phyloP scores from a whole-genome alignment of 805 yeast genomes.

The Ogataea philodendri region DNA sequence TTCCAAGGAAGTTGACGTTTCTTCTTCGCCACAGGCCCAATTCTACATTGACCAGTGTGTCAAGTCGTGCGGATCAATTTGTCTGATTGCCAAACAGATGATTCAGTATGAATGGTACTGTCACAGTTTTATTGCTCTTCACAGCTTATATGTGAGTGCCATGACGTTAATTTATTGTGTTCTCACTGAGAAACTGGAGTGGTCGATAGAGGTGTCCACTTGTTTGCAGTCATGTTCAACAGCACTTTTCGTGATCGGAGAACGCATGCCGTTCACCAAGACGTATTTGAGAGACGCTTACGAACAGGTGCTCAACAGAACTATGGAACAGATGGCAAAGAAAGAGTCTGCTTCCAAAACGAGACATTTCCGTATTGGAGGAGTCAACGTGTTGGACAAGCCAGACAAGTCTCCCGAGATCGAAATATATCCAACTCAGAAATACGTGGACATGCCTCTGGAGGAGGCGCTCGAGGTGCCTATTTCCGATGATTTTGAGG shows the following conservation, averaged over 20 bases:
- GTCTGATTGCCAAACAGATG: constrained; percentile 22
- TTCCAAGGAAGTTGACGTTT: constrained; percentile 11
- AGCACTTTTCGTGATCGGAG: constrained; percentile 25
- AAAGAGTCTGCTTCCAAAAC: constrained; percentile 5
- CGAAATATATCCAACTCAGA: not conserved
- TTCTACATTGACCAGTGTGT: constrained; percentile 22
- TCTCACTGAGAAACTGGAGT: constrained; percentile 20
- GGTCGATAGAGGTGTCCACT: constrained; percentile 24
- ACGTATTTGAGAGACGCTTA: constrained; percentile 22
- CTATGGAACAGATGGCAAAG: constrained; percentile 20
- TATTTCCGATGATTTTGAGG: constrained; percentile 14
- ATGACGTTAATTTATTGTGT: constrained; percentile 26
- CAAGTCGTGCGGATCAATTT: constrained; percentile 24
- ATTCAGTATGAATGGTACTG: constrained; percentile 25
- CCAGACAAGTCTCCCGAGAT: not conserved
- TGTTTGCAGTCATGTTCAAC: constrained; percentile 27
- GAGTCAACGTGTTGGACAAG: constrained; percentile 17
- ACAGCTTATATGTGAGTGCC: constrained; percentile 25
- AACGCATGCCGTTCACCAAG: constrained; percentile 26
- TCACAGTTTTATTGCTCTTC: constrained; percentile 25
- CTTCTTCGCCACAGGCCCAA: constrained; percentile 11
- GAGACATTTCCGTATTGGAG: constrained; percentile 14
- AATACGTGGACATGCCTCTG: constrained; percentile 1
- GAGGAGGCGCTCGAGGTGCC: not conserved
- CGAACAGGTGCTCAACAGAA: constrained; percentile 21